Percentiles rank a stretch among this genome's conserved stretches.
Conservation (phyloP, 208 protist species). For the Wallacemonas sp. region DNA sequence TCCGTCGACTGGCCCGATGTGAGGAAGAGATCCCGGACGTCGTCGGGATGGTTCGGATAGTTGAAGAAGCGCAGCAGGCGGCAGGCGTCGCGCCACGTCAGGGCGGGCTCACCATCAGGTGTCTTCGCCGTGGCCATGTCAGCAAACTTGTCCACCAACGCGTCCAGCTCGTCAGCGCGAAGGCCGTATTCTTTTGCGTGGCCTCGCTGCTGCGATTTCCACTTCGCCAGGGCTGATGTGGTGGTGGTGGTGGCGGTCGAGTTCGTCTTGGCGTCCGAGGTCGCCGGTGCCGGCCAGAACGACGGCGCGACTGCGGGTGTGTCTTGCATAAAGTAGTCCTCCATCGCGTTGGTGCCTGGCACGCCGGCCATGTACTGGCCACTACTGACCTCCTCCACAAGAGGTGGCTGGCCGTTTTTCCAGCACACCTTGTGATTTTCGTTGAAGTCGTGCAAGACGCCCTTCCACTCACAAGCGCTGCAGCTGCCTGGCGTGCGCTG, state of each 20-base stretch:
- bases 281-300: background rate
- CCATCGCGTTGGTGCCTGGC: slow-evolving; percentile 14
- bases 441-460: slow-evolving; percentile 52
- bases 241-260: background rate
- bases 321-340: slow-evolving; percentile 52
- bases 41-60: slow-evolving; percentile 55
- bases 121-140: slow-evolving; percentile 36
- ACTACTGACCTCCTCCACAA: background rate
- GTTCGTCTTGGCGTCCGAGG: background rate
- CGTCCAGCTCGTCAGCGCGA: slow-evolving; percentile 35
- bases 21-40: slow-evolving; percentile 57
- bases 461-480: slow-evolving; percentile 55
- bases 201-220: slow-evolving; percentile 7
- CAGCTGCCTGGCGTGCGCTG: slow-evolving; percentile 41
- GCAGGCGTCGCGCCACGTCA: slow-evolving; percentile 55
- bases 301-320: background rate
- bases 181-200: slow-evolving; percentile 44
- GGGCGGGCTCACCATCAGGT: slow-evolving; percentile 16
- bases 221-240: background rate
- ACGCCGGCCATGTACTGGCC: background rate
- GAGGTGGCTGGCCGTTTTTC: slow-evolving; percentile 13
- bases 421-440: slow-evolving; percentile 41
- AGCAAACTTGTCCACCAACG: slow-evolving; percentile 35
- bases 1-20: slow-evolving; percentile 28
- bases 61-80: slow-evolving; percentile 65